Evolutionary conservation across 1,284 basidiomycete species (phyloP).

Genomic region (Schizopora paradoxa): DNA sequence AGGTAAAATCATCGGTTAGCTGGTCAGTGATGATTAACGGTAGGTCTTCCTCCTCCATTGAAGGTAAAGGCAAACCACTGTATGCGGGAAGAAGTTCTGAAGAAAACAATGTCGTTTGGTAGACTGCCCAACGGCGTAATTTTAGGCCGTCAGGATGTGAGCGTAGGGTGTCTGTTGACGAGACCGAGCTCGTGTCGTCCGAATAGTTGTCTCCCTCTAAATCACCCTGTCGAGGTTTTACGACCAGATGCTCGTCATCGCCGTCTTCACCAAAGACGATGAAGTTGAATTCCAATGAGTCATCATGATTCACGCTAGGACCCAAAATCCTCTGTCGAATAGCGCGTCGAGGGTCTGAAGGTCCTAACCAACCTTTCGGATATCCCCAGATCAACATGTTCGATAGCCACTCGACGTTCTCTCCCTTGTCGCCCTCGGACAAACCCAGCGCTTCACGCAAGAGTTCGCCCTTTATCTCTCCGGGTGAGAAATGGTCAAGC

Average conservation of each 20-base stretch:
- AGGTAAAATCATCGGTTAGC: neutral
- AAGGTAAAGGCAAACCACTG: conserved; percentile 36
- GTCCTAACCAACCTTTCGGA: conserved; percentile 61
- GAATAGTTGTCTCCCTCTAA: conserved; percentile 5
- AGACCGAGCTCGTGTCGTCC: conserved; percentile 1
- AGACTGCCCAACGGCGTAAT: conserved; percentile 54
- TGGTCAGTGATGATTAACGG: too few relatives aligned
- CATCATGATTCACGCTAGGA: conserved; percentile 22
- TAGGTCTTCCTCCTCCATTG: conserved; percentile 22
- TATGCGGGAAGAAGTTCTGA: conserved; percentile 52
- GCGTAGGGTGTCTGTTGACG: conserved; percentile 3
- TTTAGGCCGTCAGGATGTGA: conserved; percentile 1
- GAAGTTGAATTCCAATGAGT: conserved; percentile 30
- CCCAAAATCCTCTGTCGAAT: conserved; percentile 38
- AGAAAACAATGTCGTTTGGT: conserved; percentile 55
- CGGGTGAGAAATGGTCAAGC: conserved; percentile 56
- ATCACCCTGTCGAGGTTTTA: neutral
- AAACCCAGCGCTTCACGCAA: conserved; percentile 55
- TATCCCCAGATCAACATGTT: conserved; percentile 72
- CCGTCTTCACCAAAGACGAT: conserved; percentile 37
- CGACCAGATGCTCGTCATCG: conserved; percentile 24
- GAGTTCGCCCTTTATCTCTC: conserved; percentile 43
- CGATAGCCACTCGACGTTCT: conserved; percentile 47
- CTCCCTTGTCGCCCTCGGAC: conserved; percentile 35
- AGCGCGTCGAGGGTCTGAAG: conserved; percentile 44